Evolutionary conservation across 768 basidiomycete genomes (phyloP).

Genomic region (Boletellus emodensis): DNA sequence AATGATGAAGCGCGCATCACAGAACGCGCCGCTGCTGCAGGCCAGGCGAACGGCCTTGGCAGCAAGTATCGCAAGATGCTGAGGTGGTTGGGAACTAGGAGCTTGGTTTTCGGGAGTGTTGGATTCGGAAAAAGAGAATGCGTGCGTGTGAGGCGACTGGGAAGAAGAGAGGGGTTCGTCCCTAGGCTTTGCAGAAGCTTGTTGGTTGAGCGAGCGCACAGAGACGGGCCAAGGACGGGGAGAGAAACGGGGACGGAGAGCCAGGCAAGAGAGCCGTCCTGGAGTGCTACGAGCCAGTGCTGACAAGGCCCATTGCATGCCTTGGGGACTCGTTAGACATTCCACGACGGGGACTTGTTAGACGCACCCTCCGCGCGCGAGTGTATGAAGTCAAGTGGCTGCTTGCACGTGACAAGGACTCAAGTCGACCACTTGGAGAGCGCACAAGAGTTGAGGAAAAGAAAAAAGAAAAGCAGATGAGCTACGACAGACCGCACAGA

Average conservation of each 20-base stretch:
- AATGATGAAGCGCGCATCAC: conserved; percentile 54
- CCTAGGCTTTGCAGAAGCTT: not conserved
- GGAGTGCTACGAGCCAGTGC: conserved; percentile 42
- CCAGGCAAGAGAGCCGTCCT: not conserved
- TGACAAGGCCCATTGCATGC: conserved; percentile 68
- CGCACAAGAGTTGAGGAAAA: too few relatives aligned
- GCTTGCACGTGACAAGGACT: conserved; percentile 22
- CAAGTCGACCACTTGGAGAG: not conserved
- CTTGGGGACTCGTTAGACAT: conserved; percentile 23
- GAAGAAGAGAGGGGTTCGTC: too few relatives aligned
- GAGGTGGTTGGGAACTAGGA: conserved; percentile 2
- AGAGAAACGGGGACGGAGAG: too few relatives aligned
- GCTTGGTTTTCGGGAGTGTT: not conserved
- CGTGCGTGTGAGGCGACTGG: not conserved
- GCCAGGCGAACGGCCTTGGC: conserved; percentile 50
- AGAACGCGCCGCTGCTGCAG: conserved; percentile 38
- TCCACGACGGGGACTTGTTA: not conserved
- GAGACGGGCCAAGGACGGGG: not conserved
- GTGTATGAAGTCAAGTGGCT: not conserved
- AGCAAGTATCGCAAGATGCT: conserved; percentile 32
- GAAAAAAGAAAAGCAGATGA: conserved; percentile 39
- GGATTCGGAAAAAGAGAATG: not conserved
- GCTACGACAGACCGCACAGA: conserved; percentile 50
- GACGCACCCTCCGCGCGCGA: conserved; percentile 15
- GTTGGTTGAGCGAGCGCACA: not conserved